Base-by-base conservation (phyloP, 176 grass and related monocot species). In the Juncus inflexus region DNA sequence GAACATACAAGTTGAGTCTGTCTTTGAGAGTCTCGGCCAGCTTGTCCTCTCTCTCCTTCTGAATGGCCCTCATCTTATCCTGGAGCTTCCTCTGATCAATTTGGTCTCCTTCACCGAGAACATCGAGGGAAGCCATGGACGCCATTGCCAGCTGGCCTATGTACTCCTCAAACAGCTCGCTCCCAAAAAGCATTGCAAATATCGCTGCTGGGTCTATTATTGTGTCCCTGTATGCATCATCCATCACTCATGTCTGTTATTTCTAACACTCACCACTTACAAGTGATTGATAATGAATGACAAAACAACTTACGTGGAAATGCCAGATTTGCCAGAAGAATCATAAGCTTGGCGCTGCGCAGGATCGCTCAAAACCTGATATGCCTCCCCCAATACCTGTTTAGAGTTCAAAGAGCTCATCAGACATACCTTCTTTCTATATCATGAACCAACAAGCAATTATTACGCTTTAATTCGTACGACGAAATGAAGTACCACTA, bases 161-260 rank as follows among this genome's bases (percentile, higher is more conserved):
- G 69, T 99, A 99, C 65, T 92, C 88, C 69, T 99, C 85, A 81
- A 99, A 99, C 52, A 90, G 68, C 62, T 99, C 94, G 73, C 94
- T 99, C 60, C 94, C 94, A 49, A 99, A 99, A 68, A 99, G 77
- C 69, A 99, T 99, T 28, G 88, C 94, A 62, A 99, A 99, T 68
- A 99, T 99, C 73, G 88, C 88, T 76, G 85, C 80, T 83, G 94
- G 88, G 72, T 99, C 88, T 77, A 99, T 92, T 70, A 99, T 99
- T 74, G 80, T 70, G 65, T 99, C 94, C 66, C 94, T 99, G 62
- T 43, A 62, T 39, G 50, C 40, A 53, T 14, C 15, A 38, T 37
- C 55, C 54, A 52, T 4, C 41, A 54, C 55, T 40, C 66, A 69
- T 41, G 66, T 52, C 55, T 41, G 14, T 12, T 50, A 16, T 54